Evolutionary conservation across 177 flowering plant genomes (phyloP), one percentile per base, ranked within the genome.

Genomic region (Vitis hybrid): DNA sequence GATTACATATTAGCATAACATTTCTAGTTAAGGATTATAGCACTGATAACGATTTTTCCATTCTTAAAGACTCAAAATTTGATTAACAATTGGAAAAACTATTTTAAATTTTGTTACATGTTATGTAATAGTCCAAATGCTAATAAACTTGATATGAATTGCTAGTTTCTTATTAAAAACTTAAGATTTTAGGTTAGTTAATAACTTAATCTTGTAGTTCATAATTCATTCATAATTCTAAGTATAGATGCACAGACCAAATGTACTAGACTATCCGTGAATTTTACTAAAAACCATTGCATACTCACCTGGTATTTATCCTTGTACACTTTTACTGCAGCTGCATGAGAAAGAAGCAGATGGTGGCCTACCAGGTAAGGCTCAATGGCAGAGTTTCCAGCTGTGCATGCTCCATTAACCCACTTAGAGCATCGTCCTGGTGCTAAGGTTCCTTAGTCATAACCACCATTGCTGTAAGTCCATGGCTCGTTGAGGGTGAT

Each of bases 401-500:
- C 21, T 19, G 21, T 19, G 21, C 21, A 19, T 19, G 21, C 21
- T 19, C 21, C 21, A 1, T 19, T 19, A 19, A 19, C 21, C 21
- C 21, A 19, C 21, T 19, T 19, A 19, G 21, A 19, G 21, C 86
- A 83, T 60, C 83, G 59, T 0, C 75, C 77, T 0, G 86, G 83
- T 15, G 86, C 82, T 12, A 17, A n/a, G 0, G 18, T 15, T 0
- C 80, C 80, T 3, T 1, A 1, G 1, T 2, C 59, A 58, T 77
- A 80, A 1, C 81, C 78, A 10, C 14, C 18, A 1, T 10, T 1
- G 19, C 70, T 56, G 21, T n/a, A 68, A 12, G 3, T 4, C 11
- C 15, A 13, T 11, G 85, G 85, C 32, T 82, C 81, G 19, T 79
- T 75, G 21, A 82, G 0, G 0, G 84, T 81, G 10, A 63, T 34